Conservation (phyloP, 2,329 filamentous ascomycete genomes). For the Escovopsis weberi region DNA sequence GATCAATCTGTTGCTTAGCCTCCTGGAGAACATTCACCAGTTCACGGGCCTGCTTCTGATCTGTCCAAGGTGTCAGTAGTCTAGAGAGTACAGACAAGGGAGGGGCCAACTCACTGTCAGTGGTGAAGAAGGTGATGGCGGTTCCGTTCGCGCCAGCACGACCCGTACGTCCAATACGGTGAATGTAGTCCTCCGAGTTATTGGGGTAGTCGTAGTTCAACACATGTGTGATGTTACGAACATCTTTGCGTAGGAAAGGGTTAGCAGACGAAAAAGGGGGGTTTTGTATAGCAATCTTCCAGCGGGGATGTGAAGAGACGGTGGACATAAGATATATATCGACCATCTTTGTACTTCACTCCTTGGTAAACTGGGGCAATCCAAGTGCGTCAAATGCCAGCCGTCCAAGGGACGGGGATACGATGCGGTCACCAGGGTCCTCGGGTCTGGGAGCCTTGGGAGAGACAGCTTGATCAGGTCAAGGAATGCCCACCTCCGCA, state of each 20-base stretch:
- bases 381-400: slow-evolving; percentile 42
- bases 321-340: slow-evolving; percentile 32
- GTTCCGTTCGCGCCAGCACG: slow-evolving; percentile 90
- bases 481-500: slow-evolving; percentile 64
- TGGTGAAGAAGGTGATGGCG: slow-evolving; percentile 96
- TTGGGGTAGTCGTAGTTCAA: slow-evolving; percentile 99
- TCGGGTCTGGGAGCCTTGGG: slow-evolving; percentile 43
- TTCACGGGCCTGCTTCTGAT: slow-evolving; percentile 92
- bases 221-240: slow-evolving; percentile 99
- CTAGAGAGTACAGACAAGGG: not conserved
- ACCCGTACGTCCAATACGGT: slow-evolving; percentile 90
- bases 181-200: slow-evolving; percentile 97
- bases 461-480: slow-evolving; percentile 56
- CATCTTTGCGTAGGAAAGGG: slow-evolving; percentile 66
- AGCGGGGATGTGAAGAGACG: slow-evolving; percentile 33
- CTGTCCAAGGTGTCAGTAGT: slow-evolving; percentile 32
- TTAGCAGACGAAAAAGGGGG: slow-evolving; percentile 53
- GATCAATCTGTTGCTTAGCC: slow-evolving; percentile 96
- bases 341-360: slow-evolving; percentile 37
- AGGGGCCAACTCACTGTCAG: slow-evolving; percentile 70
- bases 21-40: slow-evolving; percentile 84
- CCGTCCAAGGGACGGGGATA: slow-evolving; percentile 20
- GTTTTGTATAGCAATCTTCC: slow-evolving; percentile 46
- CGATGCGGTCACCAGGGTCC: slow-evolving; percentile 40
- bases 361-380: slow-evolving; percentile 43